Evolutionary conservation across 2,329 filamentous ascomycete genomes (phyloP), one percentile per base, ranked within the genome.

Genomic region (Epichloe gansuensis): DNA sequence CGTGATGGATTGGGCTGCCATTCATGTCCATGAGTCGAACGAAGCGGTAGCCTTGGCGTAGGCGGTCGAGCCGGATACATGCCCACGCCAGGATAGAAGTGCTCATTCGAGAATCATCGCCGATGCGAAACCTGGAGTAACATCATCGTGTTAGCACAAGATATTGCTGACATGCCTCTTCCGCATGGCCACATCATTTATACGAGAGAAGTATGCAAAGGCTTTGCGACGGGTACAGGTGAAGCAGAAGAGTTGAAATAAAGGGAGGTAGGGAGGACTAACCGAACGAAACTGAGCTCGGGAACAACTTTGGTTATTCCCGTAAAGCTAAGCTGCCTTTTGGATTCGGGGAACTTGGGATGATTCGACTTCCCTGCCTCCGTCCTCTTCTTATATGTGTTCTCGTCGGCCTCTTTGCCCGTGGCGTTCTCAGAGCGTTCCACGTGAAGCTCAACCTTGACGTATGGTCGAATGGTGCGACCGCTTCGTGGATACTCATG

Each of bases 361-460:
- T 86, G 76, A 45, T 78, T 73, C 0, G 82, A 78, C 61, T 72
- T 75, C 41, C 70, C 71, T 23, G 72, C 70, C n/a, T 71, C 70
- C 7, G 80, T 85, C 62, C 75, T 75, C 55, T 74, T 73, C 62
- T 85, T 85, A 71, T 77, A 82, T 44, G 76, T 76, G 48, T 72
- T 76, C 58, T 81, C 79, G 25, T 56, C 55, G n/a, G 52, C 59
- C 17, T 65, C 64, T 31, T 61, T 66, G 23, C 63, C 64, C 15
- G 55, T 50, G 28, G 61, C 74, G 12, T 34, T 34, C 55, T 67
- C 67, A 7, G 65, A 63, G 55, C 75, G 86, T 63, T 93, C 89
- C 15, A 91, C 81, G 65, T 94, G 88, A 52, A 96, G 69, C 64
- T 93, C 86, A 57, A 84, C 85, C 64, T 85, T 89, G 60, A 95